phyloP scores from a whole-genome alignment of 371 early-diverging fungal species.

The Mortierella polycephala region DNA sequence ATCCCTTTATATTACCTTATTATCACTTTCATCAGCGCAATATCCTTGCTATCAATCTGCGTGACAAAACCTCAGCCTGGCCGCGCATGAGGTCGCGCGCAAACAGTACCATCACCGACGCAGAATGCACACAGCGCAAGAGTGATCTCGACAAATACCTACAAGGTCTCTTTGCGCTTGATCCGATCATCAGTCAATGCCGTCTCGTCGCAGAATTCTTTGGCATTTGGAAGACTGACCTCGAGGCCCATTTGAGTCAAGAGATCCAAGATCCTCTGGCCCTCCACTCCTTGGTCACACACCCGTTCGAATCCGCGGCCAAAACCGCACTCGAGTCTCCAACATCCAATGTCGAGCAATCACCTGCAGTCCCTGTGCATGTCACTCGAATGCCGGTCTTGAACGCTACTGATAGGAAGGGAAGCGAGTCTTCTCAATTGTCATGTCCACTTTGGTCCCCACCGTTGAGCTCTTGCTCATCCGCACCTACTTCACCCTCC shows the following conservation, averaged over 20 bases:
- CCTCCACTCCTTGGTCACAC: slow-evolving; percentile 1
- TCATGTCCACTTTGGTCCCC: not conserved
- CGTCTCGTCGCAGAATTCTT: slow-evolving; percentile 43
- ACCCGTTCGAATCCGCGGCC: not conserved
- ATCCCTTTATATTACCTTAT: not conserved
- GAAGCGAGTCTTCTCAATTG: too few relatives aligned
- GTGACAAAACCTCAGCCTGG: not conserved
- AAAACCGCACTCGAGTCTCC: not conserved
- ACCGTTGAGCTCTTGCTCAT: not conserved
- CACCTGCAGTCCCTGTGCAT: not conserved
- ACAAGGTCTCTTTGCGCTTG: slow-evolving; percentile 10
- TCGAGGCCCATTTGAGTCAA: slow-evolving; percentile 18
- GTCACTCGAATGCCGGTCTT: too few relatives aligned
- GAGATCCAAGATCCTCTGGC: slow-evolving; percentile 11
- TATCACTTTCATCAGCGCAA: not conserved
- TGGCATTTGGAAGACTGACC: slow-evolving; percentile 31
- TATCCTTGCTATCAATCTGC: not conserved
- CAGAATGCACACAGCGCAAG: slow-evolving; percentile 7
- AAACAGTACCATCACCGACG: not conserved
- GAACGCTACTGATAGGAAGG: too few relatives aligned
- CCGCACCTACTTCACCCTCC: not conserved
- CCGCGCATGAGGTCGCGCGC: not conserved
- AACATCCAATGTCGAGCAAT: not conserved
- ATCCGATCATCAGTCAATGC: slow-evolving; percentile 2
- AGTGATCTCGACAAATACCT: slow-evolving; percentile 11